Evolutionary conservation across 495 filamentous ascomycete species (phyloP).

Genomic region (Penicillium ucsense): DNA sequence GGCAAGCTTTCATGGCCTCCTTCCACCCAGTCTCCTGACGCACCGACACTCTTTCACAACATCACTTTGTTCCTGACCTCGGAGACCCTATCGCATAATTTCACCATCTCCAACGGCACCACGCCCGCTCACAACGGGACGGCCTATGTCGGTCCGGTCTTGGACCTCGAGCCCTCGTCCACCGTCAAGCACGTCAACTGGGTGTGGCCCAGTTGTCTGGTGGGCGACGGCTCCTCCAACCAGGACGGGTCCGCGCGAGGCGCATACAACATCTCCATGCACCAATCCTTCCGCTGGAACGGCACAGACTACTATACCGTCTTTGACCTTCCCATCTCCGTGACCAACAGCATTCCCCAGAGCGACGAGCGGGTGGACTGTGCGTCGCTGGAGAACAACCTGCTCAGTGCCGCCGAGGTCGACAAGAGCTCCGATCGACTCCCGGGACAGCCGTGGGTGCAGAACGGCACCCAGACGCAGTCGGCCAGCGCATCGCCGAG

Average conservation of each 20-base stretch:
- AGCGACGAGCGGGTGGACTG: constrained; percentile 10
- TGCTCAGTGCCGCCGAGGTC: constrained; percentile 6
- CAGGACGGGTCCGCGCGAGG: constrained; percentile 20
- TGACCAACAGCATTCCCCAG: constrained; percentile 50
- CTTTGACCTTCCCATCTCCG: constrained; percentile 55
- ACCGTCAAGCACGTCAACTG: constrained; percentile 64
- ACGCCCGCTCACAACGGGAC: constrained; percentile 27
- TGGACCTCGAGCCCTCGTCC: constrained; percentile 49
- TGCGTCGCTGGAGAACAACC: constrained; percentile 10
- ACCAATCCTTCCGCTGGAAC: constrained; percentile 56
- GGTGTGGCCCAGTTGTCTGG: constrained; percentile 56
- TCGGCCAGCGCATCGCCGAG: constrained; percentile 2
- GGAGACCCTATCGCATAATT: constrained; percentile 48
- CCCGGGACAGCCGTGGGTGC: constrained; percentile 14
- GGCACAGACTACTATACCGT: constrained; percentile 55
- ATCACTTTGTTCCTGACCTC: constrained; percentile 60
- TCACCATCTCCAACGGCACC: constrained; percentile 59
- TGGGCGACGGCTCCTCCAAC: constrained; percentile 25
- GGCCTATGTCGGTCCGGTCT: constrained; percentile 50
- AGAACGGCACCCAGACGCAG: constrained; percentile 1
- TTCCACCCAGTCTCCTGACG: constrained; percentile 24
- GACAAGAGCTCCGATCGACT: constrained; percentile 10
- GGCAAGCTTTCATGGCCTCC: constrained; percentile 51
- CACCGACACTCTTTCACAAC: constrained; percentile 45
- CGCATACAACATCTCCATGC: constrained; percentile 52